Evolutionary conservation across 176 grass and related monocot species (phyloP).

Genomic region (Triticum dicoccoides): DNA sequence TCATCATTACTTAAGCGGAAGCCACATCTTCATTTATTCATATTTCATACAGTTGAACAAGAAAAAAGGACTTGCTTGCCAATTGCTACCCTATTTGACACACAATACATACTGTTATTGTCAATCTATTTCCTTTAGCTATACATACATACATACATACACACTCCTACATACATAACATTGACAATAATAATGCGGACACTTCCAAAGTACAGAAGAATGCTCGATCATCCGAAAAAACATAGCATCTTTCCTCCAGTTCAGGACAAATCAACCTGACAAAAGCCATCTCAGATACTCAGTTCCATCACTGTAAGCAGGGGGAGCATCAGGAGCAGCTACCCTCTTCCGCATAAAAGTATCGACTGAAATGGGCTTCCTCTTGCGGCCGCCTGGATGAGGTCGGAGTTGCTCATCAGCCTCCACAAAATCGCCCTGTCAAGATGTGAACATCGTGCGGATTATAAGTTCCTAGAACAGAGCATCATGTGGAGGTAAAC

Average conservation of each 20-base stretch:
- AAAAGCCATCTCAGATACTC: conserved; percentile 60
- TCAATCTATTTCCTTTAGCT: neutral
- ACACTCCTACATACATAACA: neutral
- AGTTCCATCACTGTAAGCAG: conserved; percentile 36
- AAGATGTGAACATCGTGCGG: conserved; percentile 1
- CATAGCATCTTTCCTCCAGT: neutral
- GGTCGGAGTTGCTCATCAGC: conserved; percentile 24
- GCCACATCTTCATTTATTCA: neutral
- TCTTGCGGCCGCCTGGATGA: conserved; percentile 46
- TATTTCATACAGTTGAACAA: neutral
- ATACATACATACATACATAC: neutral
- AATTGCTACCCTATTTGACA: neutral
- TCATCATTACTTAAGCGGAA: neutral
- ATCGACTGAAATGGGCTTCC: conserved; percentile 29
- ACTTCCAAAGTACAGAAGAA: neutral
- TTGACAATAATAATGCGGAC: neutral
- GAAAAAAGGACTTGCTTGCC: neutral
- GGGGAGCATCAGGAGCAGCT: conserved; percentile 25
- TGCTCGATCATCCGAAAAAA: neutral
- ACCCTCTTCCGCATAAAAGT: conserved; percentile 51
- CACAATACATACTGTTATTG: neutral
- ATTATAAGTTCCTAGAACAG: neutral
- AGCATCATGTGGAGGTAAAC: neutral
- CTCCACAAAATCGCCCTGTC: conserved; percentile 50
- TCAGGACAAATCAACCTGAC: conserved; percentile 11